Evolutionary conservation across 139 green algal species (phyloP), one percentile per base, ranked within the genome.

Genomic region (Dunaliella primolecta): DNA sequence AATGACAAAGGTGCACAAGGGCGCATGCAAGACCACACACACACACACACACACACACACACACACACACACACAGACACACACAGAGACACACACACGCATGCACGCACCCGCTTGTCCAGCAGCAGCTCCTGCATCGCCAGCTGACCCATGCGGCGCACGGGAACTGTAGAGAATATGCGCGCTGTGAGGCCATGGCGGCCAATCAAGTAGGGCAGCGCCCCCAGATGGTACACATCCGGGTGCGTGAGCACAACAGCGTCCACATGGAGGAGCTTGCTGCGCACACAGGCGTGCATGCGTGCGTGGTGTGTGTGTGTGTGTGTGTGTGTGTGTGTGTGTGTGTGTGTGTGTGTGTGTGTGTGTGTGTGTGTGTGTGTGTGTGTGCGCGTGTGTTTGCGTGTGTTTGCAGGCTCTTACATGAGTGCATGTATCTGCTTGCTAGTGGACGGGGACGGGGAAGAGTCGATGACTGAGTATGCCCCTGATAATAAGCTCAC

Each of bases 201-300:
- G 3, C 86, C 88, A 29, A 96, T 84, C 27, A 96, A 87, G 84
- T 95, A 95, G 0, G 97, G 95, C 83, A 99, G 89, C 0, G 94
- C 96, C 0, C 96, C 96, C 38, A 98, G 33, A 85, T 99, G 96
- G 0, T 37, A 36, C 0, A 86, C 86, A 78, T 97, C 93, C 0
- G 93, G 87, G 81, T 99, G 96, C 0, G 93, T 96, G 33, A 99
- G 83, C 81, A 99, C 87, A 75, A 99, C 95, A 30, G 90, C 87
- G 64, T 97, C 85, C 1, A 94, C 64, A 0, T 64, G 34, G 0
- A 84, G 84, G 0, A 88, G 27, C 2, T 85, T 79, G 1, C 84
- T 89, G 83, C 23, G 70, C 21, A 30, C 36, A 64, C 35, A 46
- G n/a, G n/a, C n/a, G n/a, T n/a, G n/a, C 38, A 30, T 57, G 33